Percentiles rank a stretch among this genome's conserved stretches.
Conservation (phyloP, 73 alveolate genomes). For the Blepharisma japonicum region DNA sequence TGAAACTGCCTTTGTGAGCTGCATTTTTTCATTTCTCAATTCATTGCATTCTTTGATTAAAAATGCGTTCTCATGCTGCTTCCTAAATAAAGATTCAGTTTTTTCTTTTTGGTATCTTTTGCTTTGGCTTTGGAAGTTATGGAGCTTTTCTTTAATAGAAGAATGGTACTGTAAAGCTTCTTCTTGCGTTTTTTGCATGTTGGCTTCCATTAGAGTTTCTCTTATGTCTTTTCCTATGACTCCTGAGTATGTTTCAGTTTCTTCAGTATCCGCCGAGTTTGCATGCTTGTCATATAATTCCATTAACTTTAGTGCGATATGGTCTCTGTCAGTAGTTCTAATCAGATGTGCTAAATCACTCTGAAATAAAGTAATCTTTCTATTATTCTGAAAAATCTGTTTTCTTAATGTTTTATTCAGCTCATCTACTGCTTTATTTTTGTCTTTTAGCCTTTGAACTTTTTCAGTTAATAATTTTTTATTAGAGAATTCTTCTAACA, state of each 20-base stretch:
- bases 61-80: constrained; percentile 52
- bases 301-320: constrained; percentile 42
- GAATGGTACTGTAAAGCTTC: constrained; percentile 48
- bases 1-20: constrained; percentile 46
- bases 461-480: constrained; percentile 6
- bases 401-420: constrained; percentile 40
- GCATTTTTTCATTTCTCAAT: constrained; percentile 50
- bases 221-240: neutral
- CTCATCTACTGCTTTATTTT: constrained; percentile 44
- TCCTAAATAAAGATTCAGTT: constrained; percentile 40
- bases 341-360: constrained; percentile 36
- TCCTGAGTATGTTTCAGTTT: neutral
- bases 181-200: constrained; percentile 42
- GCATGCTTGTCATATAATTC: constrained; percentile 41
- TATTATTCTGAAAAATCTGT: constrained; percentile 41
- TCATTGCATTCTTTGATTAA: constrained; percentile 54
- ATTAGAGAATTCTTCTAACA: constrained; percentile 49
- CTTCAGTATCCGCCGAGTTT: constrained; percentile 31
- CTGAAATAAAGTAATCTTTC: constrained; percentile 51
- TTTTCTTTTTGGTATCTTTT: constrained; percentile 55
- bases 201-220: constrained; percentile 40
- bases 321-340: constrained; percentile 26
- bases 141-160: constrained; percentile 49
- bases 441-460: constrained; percentile 48
- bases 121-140: constrained; percentile 43